Conservation (phyloP, 768 basidiomycete genomes). For the Termitomyces sp. region DNA sequence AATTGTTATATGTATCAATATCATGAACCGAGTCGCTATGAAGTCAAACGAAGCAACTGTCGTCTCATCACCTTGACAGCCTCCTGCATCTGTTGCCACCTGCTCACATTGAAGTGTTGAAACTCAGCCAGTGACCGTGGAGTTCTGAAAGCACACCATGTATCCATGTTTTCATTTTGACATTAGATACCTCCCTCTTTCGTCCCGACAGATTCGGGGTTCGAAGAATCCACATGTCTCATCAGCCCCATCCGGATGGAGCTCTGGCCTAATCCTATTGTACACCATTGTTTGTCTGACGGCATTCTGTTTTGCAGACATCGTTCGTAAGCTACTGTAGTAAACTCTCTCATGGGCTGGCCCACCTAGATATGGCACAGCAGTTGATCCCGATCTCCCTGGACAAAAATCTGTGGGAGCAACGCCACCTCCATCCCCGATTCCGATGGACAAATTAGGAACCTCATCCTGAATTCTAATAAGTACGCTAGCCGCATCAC, state of each 20-base stretch:
- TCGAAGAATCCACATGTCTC: conserved; percentile 2
- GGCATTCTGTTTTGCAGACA: conserved; percentile 18
- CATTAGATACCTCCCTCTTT: neutral
- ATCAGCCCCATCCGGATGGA: conserved; percentile 10
- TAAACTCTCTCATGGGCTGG: conserved; percentile 17
- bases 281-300: conserved; percentile 17
- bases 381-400: conserved; percentile 19
- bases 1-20: neutral
- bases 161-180: neutral
- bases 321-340: conserved; percentile 10
- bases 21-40: conserved; percentile 9
- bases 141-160: neutral
- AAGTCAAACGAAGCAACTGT: neutral
- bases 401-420: conserved; percentile 14
- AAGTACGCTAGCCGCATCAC: conserved; percentile 19
- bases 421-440: conserved; percentile 20
- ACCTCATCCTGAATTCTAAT: conserved; percentile 10
- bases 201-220: conserved; percentile 19
- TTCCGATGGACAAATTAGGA: conserved; percentile 18
- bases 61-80: conserved; percentile 10
- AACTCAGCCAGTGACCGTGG: neutral
- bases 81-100: conserved; percentile 7
- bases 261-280: conserved; percentile 4
- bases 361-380: conserved; percentile 15
- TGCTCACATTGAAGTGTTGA: neutral